These are phyloP conservation scores for Aspergillus bombycis DNA, from an alignment of 2,329 filamentous ascomycete species.

Conservation along the genomic window DNA sequence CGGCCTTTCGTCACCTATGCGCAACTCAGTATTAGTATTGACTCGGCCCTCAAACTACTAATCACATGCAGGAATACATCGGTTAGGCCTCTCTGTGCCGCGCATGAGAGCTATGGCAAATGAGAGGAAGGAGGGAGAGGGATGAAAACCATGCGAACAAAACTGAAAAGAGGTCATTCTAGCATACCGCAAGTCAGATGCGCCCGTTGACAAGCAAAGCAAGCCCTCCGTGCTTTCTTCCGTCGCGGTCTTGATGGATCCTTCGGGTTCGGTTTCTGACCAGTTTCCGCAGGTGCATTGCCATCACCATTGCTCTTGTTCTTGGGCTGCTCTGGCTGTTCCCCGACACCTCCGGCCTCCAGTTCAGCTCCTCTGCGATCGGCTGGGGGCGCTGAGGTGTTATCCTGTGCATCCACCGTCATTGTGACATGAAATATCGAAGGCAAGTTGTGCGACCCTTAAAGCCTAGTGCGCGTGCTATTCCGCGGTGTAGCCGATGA, in stretches of 20 bases:
- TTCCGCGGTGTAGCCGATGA: not conserved
- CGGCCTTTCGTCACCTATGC: slow-evolving; percentile 85
- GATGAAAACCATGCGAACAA: slow-evolving; percentile 12
- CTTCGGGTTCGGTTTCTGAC: slow-evolving; percentile 71
- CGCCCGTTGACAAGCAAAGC: slow-evolving; percentile 94
- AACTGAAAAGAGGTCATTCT: slow-evolving; percentile 16
- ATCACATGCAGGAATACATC: slow-evolving; percentile 13
- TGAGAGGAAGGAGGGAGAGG: slow-evolving; percentile 7
- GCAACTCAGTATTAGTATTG: slow-evolving; percentile 32
- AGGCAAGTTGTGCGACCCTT: not conserved
- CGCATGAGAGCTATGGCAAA: not conserved
- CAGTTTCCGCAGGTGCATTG: slow-evolving; percentile 63
- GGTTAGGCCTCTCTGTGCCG: not conserved
- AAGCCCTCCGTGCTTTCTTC: slow-evolving; percentile 95
- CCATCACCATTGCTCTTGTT: slow-evolving; percentile 50
- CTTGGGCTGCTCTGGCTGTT: slow-evolving; percentile 42
- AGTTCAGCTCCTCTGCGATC: slow-evolving; percentile 43
- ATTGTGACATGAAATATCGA: slow-evolving; percentile 33
- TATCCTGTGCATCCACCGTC: slow-evolving; percentile 36
- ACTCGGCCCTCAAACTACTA: slow-evolving; percentile 8
- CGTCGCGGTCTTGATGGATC: slow-evolving; percentile 85
- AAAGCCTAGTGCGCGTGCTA: not conserved
- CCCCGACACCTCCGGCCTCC: slow-evolving; percentile 40
- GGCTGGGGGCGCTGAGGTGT: slow-evolving; percentile 40
- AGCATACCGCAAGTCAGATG: slow-evolving; percentile 97